Percentiles rank a stretch among this genome's conserved stretches.
phyloP scores from a whole-genome alignment of 257 asterid genomes.

The Solanum raphanifolium region DNA sequence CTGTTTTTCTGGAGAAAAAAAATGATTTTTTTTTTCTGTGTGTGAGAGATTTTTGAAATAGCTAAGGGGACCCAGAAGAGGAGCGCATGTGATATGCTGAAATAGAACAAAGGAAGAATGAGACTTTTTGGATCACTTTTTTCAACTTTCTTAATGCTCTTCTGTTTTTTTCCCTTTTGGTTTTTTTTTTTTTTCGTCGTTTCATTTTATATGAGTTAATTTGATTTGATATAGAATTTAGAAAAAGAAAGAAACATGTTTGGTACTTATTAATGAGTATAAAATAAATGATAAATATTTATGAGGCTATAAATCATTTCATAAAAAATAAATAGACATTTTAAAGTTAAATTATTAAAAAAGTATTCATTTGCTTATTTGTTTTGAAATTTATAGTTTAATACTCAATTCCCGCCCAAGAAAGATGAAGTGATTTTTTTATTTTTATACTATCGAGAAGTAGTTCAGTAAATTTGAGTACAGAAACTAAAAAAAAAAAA shows the following conservation, averaged over 20 bases:
- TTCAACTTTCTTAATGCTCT: background rate
- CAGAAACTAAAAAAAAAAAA: background rate
- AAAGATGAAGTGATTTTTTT: background rate
- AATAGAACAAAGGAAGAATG: background rate
- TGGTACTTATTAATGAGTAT: no score
- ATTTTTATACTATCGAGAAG: background rate
- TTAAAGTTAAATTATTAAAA: no score
- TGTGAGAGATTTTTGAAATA: background rate
- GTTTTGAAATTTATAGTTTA: background rate
- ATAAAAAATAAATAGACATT: rapidly evolving
- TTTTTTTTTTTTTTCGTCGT: background rate
- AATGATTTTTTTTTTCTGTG: background rate
- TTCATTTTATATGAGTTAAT: no score
- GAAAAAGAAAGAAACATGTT: no score
- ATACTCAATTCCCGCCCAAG: background rate
- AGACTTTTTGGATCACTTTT: background rate
- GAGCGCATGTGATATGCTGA: constrained; percentile 4
- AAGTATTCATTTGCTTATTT: background rate
- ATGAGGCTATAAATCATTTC: no score
- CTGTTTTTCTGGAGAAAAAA: background rate
- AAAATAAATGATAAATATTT: no score
- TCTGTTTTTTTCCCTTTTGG: background rate
- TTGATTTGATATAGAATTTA: no score
- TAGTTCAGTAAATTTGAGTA: background rate
- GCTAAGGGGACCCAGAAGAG: background rate